Conservation (phyloP, 495 filamentous ascomycete species). For the Lasiosphaeria hispida region DNA sequence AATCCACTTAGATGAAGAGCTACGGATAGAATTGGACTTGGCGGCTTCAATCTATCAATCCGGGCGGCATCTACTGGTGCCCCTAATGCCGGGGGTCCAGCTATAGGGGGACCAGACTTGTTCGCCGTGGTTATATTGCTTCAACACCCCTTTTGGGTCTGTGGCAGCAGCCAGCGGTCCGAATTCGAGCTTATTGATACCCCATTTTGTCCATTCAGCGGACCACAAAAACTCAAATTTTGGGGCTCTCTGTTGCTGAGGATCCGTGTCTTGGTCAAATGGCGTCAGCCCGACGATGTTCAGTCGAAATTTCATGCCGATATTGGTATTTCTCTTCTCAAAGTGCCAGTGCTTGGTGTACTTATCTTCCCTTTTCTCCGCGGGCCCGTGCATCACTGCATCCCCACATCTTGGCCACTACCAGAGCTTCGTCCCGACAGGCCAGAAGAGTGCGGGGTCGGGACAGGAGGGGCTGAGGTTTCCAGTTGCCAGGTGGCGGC, state of each 20-base stretch:
- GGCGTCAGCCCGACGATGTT: neutral
- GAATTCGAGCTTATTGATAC: neutral
- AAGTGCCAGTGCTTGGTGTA: neutral
- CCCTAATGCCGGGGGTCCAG: neutral
- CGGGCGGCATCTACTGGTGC: conserved; percentile 6
- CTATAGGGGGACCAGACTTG: neutral
- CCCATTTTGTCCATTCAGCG: neutral
- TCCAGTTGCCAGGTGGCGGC: too few species aligned
- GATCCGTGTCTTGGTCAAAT: conserved; percentile 2
- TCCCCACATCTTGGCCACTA: conserved; percentile 7
- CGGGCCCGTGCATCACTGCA: conserved; percentile 1
- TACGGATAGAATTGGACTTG: conserved; percentile 7
- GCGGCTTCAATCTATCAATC: conserved; percentile 3
- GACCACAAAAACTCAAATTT: neutral
- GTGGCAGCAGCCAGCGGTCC: conserved; percentile 4
- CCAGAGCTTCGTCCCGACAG: conserved; percentile 6
- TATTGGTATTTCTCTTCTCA: neutral
- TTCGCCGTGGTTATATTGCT: conserved; percentile 5
- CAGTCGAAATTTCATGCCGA: neutral
- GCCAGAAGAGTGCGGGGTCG: conserved; percentile 1
- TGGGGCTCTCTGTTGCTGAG: neutral
- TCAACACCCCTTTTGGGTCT: conserved; percentile 1
- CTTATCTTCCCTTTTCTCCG: conserved; percentile 1
- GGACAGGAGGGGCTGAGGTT: too few species aligned
- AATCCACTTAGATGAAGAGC: conserved; percentile 1